Base-by-base conservation (phyloP, 257 asterid genomes). In the Gentiana straminea region DNA sequence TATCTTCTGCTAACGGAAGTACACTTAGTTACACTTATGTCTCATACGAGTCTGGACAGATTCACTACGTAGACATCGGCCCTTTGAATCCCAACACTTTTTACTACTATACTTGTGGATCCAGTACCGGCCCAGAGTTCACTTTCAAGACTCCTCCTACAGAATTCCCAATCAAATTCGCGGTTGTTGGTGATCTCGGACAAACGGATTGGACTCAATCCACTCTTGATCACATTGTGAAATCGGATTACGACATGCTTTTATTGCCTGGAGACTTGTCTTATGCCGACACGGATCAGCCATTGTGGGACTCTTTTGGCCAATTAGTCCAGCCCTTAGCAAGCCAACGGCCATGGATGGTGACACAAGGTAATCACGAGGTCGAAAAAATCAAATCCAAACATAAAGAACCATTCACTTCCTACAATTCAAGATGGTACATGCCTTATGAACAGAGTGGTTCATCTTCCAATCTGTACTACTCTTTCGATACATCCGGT, bases 281-380 rank as follows among this genome's bases (percentile, higher is more conserved):
- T 0, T 89, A 89, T 1, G 95, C 97, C 0, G 95, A 89, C 46
- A 24, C 35, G 0, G 0, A 2, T 51, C 96, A 91, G 33, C 77
- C 78, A 0, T 4, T 7, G 0, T 91, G 98, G 96, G 98, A 91
- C 74, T 75, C 84, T 0, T 91, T 82, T 36, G 98, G 96, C 1
- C 73, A 74, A 1, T 24, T 87, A 56, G 92, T 84, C 44, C 79
- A 87, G 70, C 81, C 83, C 0, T 69, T 77, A 4, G 84, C 96
- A 0, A 81, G 95, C 72, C 13, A 34, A 3, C 74, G 95, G 52
- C 95, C 97, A 0, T 91, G 97, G 98, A 91, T 91, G 98, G 96
- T 83, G 51, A 87, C 94, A 3, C 81, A 82, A 7, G 98, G 98
- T 35, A 87, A 91, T 82, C 98, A 91, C 62, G 98, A 87, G 53